phyloP scores from a whole-genome alignment of 2,329 filamentous ascomycete genomes.

The Colletotrichum salicis region DNA sequence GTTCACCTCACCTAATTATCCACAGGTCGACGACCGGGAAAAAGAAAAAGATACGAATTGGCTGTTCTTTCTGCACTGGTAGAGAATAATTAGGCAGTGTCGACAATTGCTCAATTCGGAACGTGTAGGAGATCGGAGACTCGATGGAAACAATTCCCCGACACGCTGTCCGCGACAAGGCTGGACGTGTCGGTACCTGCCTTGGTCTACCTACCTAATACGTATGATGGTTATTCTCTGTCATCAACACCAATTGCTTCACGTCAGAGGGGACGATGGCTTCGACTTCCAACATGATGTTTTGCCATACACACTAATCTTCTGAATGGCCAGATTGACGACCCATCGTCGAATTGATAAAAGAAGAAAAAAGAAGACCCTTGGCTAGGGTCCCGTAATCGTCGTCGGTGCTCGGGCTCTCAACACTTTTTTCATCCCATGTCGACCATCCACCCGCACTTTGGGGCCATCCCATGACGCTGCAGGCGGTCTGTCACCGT shows the following conservation, averaged over 20 bases:
- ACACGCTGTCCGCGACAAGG: neutral
- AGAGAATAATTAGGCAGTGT: neutral
- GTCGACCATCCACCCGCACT: neutral
- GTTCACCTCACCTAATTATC: neutral
- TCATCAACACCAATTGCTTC: neutral
- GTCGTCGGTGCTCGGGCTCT: neutral
- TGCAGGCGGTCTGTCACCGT: conserved; percentile 14
- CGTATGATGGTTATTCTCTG: neutral
- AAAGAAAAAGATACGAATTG: neutral
- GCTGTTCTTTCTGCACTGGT: neutral
- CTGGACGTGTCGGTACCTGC: neutral
- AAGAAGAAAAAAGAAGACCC: neutral
- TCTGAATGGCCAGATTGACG: no score
- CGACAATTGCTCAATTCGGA: neutral
- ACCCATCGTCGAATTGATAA: neutral
- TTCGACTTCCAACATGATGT: neutral
- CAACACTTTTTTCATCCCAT: conserved; percentile 18
- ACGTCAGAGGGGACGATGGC: no score
- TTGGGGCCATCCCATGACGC: neutral
- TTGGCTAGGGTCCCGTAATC: neutral
- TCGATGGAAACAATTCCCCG: neutral
- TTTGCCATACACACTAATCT: neutral
- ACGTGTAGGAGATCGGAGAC: neutral
- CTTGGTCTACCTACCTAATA: no score
- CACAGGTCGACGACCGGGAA: neutral